A percentile compares a stretch with the other conserved stretches of the same genome.
Evolutionary conservation across 2,329 filamentous ascomycete genomes (phyloP).

Genomic region (Cyanodermella asteris): DNA sequence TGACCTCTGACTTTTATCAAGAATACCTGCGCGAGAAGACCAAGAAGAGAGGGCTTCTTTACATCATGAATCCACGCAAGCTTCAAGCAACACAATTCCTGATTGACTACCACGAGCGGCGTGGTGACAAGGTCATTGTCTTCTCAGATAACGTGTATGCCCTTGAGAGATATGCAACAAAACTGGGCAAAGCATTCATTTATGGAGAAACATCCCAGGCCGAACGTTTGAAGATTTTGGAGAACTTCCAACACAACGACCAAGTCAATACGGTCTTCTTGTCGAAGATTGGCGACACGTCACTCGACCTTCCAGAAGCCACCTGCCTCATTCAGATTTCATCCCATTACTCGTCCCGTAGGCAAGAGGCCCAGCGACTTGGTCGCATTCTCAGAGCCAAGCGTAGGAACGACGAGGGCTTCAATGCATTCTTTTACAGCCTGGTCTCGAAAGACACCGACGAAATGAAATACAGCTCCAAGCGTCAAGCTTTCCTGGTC

Average conservation of each 20-base stretch:
- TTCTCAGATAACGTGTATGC: slow-evolving; percentile 97
- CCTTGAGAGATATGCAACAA: slow-evolving; percentile 62
- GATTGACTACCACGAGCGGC: slow-evolving; percentile 90
- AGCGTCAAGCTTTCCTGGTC: slow-evolving; percentile 87
- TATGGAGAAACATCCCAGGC: slow-evolving; percentile 70
- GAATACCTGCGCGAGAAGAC: slow-evolving; percentile 62
- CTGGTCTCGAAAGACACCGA: slow-evolving; percentile 92
- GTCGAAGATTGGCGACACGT: slow-evolving; percentile 94
- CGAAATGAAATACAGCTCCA: slow-evolving; percentile 95
- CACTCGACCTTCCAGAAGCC: slow-evolving; percentile 87
- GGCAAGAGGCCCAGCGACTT: slow-evolving; percentile 85
- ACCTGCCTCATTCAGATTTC: slow-evolving; percentile 96
- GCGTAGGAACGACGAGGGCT: slow-evolving; percentile 87
- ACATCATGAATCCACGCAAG: slow-evolving; percentile 94
- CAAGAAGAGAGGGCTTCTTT: slow-evolving; percentile 47
- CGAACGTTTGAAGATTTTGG: slow-evolving; percentile 68
- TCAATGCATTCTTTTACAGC: slow-evolving; percentile 98
- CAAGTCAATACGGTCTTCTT: slow-evolving; percentile 81
- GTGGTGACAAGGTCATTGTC: slow-evolving; percentile 94
- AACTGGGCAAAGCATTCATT: slow-evolving; percentile 71
- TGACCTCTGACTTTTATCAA: slow-evolving; percentile 95
- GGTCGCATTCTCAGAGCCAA: slow-evolving; percentile 89
- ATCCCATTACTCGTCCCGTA: slow-evolving; percentile 86
- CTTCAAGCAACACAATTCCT: slow-evolving; percentile 94
- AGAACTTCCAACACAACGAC: slow-evolving; percentile 89